Base-by-base conservation (phyloP, 176 grass and related monocot genomes). In the Olyra latifolia region DNA sequence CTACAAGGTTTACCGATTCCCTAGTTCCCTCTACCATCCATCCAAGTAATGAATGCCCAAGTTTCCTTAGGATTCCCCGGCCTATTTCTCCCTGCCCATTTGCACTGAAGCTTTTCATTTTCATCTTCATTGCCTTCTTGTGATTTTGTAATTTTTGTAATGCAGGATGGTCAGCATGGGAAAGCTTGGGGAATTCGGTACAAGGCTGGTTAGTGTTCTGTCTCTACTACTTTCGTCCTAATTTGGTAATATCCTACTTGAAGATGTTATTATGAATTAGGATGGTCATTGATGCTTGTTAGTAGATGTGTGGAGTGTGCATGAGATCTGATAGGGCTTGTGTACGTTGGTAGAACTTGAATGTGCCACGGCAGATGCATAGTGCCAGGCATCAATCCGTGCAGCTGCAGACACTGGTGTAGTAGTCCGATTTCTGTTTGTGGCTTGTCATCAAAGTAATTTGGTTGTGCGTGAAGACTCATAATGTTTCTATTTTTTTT, bases 101-200 rank as follows among this genome's bases (percentile, higher is more conserved):
- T 27, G 15, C 39, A 11, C 7, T 27, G 19, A 28, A 4, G 27
- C 1, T 4, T 45, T 50, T 61, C 7, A 6, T 72, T 15, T 11
- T 52, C 52, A 56, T 89, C 71, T 81, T 16, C 10, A 2, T 49
- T 43, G 68, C 23, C 60, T 62, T 25, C 7, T 35, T 38, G 32
- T 78, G 59, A 20, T 43, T 69, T 42, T 56, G 43, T 12, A 11
- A 47, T 64, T 70, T 32, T 8, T 62, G 63, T 64, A 20, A 50
- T 77, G 74, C 20, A 97, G 91, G 94, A 97, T 8, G 94, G 94
- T 42, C 88, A 87, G 23, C 94, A 97, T 54, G 94, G 94, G n/a
- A 97, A 97, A 76, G 91, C 89, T 1, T 97, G 94, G 94, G 94
- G 94, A 16, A 84, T 97, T 47, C 83, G 94, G 56, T 91, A 86